Evolutionary conservation across 495 filamentous ascomycete genomes (phyloP).

Genomic region (Podospora bellae-mahoneyi): DNA sequence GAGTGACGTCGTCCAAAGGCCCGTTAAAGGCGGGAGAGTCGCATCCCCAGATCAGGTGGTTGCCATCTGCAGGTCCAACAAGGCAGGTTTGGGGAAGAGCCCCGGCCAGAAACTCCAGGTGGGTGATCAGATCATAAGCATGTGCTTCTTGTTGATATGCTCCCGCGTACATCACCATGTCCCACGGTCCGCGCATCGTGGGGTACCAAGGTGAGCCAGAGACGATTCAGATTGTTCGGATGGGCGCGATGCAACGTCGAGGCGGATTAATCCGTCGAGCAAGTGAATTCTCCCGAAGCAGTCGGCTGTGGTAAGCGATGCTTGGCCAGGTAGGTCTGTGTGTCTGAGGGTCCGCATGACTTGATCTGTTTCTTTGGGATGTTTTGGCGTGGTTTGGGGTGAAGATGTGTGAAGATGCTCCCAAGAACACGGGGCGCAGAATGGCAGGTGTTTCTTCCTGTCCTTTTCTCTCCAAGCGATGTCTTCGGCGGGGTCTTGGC

Average conservation of each 20-base stretch:
- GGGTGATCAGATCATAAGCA: not conserved
- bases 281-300: not conserved
- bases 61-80: slow-evolving; percentile 4
- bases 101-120: not conserved
- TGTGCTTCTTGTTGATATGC: not conserved
- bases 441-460: not conserved
- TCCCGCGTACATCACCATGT: not conserved
- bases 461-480: not conserved
- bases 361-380: not conserved
- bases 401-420: not conserved
- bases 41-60: slow-evolving; percentile 13
- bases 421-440: too few species aligned
- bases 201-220: not conserved
- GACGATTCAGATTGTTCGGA: not conserved
- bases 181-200: not conserved
- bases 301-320: slow-evolving; percentile 8
- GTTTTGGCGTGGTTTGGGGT: not conserved
- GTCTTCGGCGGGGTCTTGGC: not conserved
- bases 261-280: not conserved
- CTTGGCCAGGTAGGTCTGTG: not conserved
- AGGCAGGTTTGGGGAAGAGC: slow-evolving; percentile 11
- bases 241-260: not conserved
- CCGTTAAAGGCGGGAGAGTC: slow-evolving; percentile 1
- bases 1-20: slow-evolving; percentile 12
- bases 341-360: not conserved